Evolutionary conservation across 2,329 filamentous ascomycete genomes (phyloP).

Genomic region (Nigrospora oryzae): DNA sequence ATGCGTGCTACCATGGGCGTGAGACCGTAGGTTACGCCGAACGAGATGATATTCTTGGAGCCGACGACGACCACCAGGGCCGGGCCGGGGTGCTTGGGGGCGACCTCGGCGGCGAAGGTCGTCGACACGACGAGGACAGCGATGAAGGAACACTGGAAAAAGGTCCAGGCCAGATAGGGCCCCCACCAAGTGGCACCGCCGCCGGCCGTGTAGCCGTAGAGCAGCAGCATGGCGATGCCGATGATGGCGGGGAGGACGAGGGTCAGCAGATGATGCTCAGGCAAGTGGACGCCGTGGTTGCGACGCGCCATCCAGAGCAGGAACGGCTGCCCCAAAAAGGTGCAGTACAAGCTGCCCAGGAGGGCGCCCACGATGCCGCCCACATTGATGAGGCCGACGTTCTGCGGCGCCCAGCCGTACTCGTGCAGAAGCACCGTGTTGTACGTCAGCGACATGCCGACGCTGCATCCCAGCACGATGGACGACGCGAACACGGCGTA

Average conservation of each 20-base stretch:
- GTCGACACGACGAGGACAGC: slow-evolving; percentile 18
- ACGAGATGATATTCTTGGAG: slow-evolving; percentile 23
- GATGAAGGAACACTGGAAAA: slow-evolving; percentile 17
- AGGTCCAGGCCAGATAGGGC: slow-evolving; percentile 19
- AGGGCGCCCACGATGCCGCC: slow-evolving; percentile 35
- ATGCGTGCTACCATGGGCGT: slow-evolving; percentile 18
- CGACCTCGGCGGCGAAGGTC: slow-evolving; percentile 22
- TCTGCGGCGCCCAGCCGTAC: slow-evolving; percentile 21
- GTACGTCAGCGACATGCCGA: slow-evolving; percentile 29
- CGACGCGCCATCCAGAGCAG: slow-evolving; percentile 10
- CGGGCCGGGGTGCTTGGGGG: slow-evolving; percentile 23
- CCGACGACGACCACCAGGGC: slow-evolving; percentile 23
- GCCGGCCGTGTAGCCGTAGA: slow-evolving; percentile 2
- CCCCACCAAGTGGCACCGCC: slow-evolving; percentile 6
- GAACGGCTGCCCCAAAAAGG: slow-evolving; percentile 9
- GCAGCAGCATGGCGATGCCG: slow-evolving; percentile 9
- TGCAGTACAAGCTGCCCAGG: slow-evolving; percentile 14
- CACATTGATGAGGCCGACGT: slow-evolving; percentile 36
- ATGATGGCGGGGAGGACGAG: slow-evolving; percentile 8
- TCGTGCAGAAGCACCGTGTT: slow-evolving; percentile 21
- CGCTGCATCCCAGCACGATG: slow-evolving; percentile 24
- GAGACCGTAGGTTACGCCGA: slow-evolving; percentile 20
- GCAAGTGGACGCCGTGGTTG: slow-evolving; percentile 11
- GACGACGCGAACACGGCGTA: slow-evolving; percentile 27
- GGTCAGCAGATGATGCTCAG: slow-evolving; percentile 10